Percentiles rank a stretch among this genome's conserved stretches.
phyloP scores from a whole-genome alignment of 176 grass and related monocot species.

The Triticum timopheevii region DNA sequence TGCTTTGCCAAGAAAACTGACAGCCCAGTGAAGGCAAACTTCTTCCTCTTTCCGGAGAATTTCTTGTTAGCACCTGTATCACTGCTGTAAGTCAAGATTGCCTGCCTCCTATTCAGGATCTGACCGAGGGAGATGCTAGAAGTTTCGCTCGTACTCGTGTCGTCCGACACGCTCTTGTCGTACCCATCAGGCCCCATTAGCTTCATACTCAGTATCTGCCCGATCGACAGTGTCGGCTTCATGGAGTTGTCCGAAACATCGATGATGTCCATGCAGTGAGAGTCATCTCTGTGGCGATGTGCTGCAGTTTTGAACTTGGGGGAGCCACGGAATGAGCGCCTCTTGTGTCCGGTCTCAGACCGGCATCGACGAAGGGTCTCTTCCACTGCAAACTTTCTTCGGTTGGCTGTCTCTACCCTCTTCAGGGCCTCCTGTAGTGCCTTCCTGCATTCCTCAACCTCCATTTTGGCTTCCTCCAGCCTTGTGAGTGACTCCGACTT shows the following conservation, averaged over 20 bases:
- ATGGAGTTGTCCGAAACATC: conserved; percentile 26
- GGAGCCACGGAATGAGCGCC: conserved; percentile 19
- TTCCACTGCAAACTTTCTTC: conserved; percentile 53
- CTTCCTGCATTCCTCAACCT: conserved; percentile 57
- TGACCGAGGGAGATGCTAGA: conserved; percentile 69
- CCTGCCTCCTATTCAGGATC: conserved; percentile 66
- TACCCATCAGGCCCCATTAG: conserved; percentile 69
- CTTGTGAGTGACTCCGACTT: conserved; percentile 46
- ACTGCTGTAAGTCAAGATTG: conserved; percentile 19
- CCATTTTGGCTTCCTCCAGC: conserved; percentile 57
- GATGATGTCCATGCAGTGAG: conserved; percentile 25
- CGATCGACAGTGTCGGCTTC: conserved; percentile 67
- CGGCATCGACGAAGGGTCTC: conserved; percentile 48
- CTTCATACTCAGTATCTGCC: conserved; percentile 92
- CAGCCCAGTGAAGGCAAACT: conserved; percentile 66
- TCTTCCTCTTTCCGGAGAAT: conserved; percentile 65
- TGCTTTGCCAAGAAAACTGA: conserved; percentile 72
- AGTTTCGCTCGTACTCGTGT: conserved; percentile 35
- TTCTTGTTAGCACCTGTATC: conserved; percentile 29
- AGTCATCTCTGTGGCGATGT: conserved; percentile 28
- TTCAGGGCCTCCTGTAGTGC: conserved; percentile 61
- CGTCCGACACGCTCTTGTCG: conserved; percentile 40
- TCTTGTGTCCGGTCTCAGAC: conserved; percentile 27
- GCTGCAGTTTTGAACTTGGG: conserved; percentile 64
- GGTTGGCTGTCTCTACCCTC: conserved; percentile 56